Conservation (phyloP, 1,139 yeast species). For the Hanseniaspora uvarum region DNA sequence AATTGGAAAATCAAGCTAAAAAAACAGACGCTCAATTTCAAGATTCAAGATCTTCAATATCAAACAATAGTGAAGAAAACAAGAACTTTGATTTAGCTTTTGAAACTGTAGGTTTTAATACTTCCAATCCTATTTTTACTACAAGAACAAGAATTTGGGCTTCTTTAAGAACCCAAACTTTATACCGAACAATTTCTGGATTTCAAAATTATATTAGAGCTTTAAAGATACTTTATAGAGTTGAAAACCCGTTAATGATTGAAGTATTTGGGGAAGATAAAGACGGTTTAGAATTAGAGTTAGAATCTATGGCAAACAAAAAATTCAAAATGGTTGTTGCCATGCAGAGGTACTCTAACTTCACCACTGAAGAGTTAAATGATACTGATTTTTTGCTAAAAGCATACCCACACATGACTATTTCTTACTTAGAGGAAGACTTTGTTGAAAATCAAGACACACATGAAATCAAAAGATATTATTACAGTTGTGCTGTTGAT, state of each 20-base stretch:
- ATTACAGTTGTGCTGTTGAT: constrained; percentile 57
- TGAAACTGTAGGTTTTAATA: constrained; percentile 60
- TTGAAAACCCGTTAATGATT: constrained; percentile 48
- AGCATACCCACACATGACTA: constrained; percentile 51
- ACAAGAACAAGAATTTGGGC: constrained; percentile 75
- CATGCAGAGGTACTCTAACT: constrained; percentile 53
- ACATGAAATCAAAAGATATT: constrained; percentile 32
- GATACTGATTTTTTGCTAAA: constrained; percentile 48
- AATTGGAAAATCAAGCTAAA: constrained; percentile 20
- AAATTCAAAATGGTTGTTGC: constrained; percentile 63
- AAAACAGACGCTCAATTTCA: neutral
- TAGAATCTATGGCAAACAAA: constrained; percentile 46
- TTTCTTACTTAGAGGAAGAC: constrained; percentile 45
- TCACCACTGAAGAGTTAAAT: constrained; percentile 43
- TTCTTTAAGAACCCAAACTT: constrained; percentile 64
- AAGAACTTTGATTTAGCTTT: constrained; percentile 46
- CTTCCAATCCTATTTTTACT: constrained; percentile 49
- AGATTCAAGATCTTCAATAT: constrained; percentile 29
- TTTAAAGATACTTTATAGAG: constrained; percentile 50
- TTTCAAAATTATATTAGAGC: constrained; percentile 64
- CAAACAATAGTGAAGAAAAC: constrained; percentile 20
- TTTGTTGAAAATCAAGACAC: constrained; percentile 34
- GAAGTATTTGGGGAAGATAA: constrained; percentile 33
- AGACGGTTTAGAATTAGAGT: constrained; percentile 35
- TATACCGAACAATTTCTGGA: constrained; percentile 69